A percentile compares a stretch with the other conserved stretches of the same genome.
These are phyloP conservation scores for Sporisorium scitamineum DNA, from an alignment of 1,284 basidiomycete species.

Conservation along the genomic window DNA sequence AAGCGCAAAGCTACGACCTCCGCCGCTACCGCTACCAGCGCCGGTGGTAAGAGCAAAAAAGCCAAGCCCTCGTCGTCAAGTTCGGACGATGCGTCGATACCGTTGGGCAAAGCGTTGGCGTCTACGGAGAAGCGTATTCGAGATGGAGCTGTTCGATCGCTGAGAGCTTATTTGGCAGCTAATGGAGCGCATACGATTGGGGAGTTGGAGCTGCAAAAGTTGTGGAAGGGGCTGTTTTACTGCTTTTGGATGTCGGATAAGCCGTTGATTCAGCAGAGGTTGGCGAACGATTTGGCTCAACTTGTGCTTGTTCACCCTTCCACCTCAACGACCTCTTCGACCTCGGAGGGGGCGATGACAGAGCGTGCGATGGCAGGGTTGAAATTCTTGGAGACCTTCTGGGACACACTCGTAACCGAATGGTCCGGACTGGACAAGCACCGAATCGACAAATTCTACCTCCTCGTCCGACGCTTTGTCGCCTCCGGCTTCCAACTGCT, in stretches of 20 bases:
- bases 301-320: conserved; percentile 70
- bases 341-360: not conserved
- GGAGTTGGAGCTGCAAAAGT: conserved; percentile 83
- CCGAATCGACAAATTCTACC: conserved; percentile 87
- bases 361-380: conserved; percentile 74
- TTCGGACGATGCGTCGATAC: conserved; percentile 34
- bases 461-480: conserved; percentile 89
- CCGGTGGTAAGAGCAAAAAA: conserved; percentile 11
- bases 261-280: conserved; percentile 91
- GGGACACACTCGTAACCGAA: conserved; percentile 87
- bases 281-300: conserved; percentile 86
- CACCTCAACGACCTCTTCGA: not conserved
- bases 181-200: conserved; percentile 71
- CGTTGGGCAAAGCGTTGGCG: conserved; percentile 60
- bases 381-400: conserved; percentile 86
- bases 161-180: conserved; percentile 75
- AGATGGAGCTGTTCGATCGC: conserved; percentile 85
- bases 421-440: conserved; percentile 92
- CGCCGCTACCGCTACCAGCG: not conserved
- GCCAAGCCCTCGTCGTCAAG: conserved; percentile 1
- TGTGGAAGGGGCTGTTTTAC: conserved; percentile 99
- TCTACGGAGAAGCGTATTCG: conserved; percentile 75
- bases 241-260: conserved; percentile 99
- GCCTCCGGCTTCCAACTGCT: conserved; percentile 86
- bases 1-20: conserved; percentile 18